phyloP scores from a whole-genome alignment of 495 filamentous ascomycete genomes.

The Annulohypoxylon stygium region DNA sequence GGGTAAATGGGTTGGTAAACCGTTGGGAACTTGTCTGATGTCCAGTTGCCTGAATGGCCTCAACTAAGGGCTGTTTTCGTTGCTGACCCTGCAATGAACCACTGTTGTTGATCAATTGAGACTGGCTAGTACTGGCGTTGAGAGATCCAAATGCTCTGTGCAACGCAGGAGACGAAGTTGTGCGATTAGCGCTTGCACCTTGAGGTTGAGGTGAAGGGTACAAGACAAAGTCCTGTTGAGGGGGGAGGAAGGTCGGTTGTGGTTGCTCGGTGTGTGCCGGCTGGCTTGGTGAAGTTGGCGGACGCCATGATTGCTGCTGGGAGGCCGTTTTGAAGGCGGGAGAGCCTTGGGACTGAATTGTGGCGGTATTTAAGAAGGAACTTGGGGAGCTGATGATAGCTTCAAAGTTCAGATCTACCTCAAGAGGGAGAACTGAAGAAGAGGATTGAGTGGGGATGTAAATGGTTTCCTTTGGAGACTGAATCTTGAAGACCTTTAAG shows the following conservation, averaged over 20 bases:
- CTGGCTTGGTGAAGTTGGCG: conserved; percentile 70
- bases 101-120: conserved; percentile 51
- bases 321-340: conserved; percentile 72
- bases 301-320: conserved; percentile 69
- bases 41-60: conserved; percentile 71
- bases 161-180: conserved; percentile 56
- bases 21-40: conserved; percentile 67
- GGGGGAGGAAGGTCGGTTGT: conserved; percentile 50
- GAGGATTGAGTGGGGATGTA: conserved; percentile 59
- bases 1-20: conserved; percentile 68
- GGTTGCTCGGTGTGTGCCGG: conserved; percentile 68
- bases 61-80: conserved; percentile 67
- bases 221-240: conserved; percentile 68
- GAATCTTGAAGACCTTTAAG: conserved; percentile 60
- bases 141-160: conserved; percentile 57
- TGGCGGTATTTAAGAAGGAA: conserved; percentile 62
- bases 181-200: conserved; percentile 64
- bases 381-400: conserved; percentile 63
- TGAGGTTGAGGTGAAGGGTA: conserved; percentile 63
- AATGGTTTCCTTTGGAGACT: conserved; percentile 53
- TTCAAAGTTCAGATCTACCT: conserved; percentile 69
- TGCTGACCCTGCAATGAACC: conserved; percentile 66
- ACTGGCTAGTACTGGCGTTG: conserved; percentile 48
- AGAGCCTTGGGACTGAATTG: conserved; percentile 66
- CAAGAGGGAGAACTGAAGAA: conserved; percentile 64